Evolutionary conservation across 2,329 filamentous ascomycete species (phyloP), one percentile per base, ranked within the genome.

Genomic region (Dothiorella sarmentorum): DNA sequence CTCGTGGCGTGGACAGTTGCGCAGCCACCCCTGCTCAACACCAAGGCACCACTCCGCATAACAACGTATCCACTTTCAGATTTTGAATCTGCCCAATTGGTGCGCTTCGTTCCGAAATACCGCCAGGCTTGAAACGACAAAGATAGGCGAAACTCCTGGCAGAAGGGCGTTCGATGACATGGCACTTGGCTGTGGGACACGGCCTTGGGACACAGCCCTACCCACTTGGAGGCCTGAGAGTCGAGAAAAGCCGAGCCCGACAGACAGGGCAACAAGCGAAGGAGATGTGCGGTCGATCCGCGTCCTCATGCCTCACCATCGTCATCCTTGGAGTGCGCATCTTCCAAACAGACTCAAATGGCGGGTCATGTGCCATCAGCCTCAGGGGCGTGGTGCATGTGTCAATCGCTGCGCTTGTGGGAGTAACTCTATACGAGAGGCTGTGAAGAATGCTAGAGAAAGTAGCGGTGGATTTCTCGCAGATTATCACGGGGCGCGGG

Each of bases 11-110:
- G 20, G 40, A 43, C 18, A 6, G 37, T 5, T 29, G 44, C 29
- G 47, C 47, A 9, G 47, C 31, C 18, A 37, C 33, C 47, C 47
- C 47, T 52, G 47, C 49, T 40, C 24, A 53, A 53, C 49, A 53
- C 49, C 49, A 53, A n/a, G 35, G 20, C 37, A 9, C 20, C 15
- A 35, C n/a, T 53, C 49, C 33, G 49, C 49, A 53, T 53, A 27
- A 53, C 35, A 29, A 53, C 49, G 49, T 53, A 53, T 53, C 33
- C 49, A 53, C 49, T 45, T 18, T 29, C 49, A 42, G 40, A 53
- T 42, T 53, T 53, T 40, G 49, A 29, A 15, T 7, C 9, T 13
- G 31, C 33, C n/a, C 49, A 53, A 53, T 53, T 53, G 49, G 49
- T 18, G 24, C 49, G 49, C 33, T 17, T 40, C 35, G 35, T 38